Evolutionary conservation across 2,329 filamentous ascomycete genomes (phyloP).

Genomic region (Diplodia mutila): DNA sequence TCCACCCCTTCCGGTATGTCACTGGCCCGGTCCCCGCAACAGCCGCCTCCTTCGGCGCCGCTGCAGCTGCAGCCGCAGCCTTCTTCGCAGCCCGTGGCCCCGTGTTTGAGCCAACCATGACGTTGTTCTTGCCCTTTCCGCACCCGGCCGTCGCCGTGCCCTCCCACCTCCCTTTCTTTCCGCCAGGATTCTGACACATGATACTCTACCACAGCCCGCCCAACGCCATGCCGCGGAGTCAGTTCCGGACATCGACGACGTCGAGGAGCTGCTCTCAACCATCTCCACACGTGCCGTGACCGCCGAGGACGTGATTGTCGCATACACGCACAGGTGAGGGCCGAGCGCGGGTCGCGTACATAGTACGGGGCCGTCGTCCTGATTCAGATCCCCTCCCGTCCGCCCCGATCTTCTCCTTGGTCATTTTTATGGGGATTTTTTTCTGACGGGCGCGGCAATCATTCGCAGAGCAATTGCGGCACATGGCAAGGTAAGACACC

Average conservation of each 20-base stretch:
- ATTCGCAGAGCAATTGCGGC: constrained; percentile 14
- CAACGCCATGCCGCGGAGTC: background rate
- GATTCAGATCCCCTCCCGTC: constrained; percentile 1
- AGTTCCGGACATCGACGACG: background rate
- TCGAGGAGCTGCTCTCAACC: constrained; percentile 6
- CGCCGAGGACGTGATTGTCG: constrained; percentile 10
- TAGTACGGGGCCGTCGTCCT: background rate
- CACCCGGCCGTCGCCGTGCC: background rate
- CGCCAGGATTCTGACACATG: background rate
- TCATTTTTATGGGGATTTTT: background rate
- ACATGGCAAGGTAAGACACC: constrained; percentile 15
- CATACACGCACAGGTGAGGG: constrained; percentile 18
- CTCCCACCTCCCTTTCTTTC: background rate
- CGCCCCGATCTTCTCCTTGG: constrained; percentile 9
- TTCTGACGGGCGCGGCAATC: constrained; percentile 5
- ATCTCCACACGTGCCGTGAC: constrained; percentile 17
- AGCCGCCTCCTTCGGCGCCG: background rate
- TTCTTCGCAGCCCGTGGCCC: background rate
- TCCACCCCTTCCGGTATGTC: constrained; percentile 10
- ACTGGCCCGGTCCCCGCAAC: background rate
- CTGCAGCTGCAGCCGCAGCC: too few species aligned
- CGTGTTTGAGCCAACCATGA: constrained; percentile 6
- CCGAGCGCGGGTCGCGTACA: constrained; percentile 13
- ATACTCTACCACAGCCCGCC: background rate
- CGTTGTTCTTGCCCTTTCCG: background rate